Evolutionary conservation across 2,329 filamentous ascomycete genomes (phyloP).

Genomic region (Drechslera avenae): DNA sequence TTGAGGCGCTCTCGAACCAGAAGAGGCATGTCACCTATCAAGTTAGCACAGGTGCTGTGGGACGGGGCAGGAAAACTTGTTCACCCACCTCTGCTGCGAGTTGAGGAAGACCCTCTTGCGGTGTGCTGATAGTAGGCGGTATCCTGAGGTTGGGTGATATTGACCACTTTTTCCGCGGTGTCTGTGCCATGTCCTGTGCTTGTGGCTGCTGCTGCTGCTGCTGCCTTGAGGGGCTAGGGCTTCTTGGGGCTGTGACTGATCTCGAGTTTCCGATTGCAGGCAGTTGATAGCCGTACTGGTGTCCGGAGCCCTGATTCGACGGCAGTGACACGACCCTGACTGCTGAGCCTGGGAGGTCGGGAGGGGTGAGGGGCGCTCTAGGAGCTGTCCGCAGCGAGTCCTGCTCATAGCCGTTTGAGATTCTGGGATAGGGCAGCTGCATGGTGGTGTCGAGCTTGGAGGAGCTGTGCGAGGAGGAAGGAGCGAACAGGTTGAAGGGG

Average conservation of each 20-base stretch:
- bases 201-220: constrained; percentile 25
- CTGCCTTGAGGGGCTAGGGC: constrained; percentile 28
- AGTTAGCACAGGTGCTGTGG: constrained; percentile 14
- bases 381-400: constrained; percentile 27
- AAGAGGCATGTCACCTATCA: constrained; percentile 89
- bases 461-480: constrained; percentile 24
- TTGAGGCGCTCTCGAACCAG: constrained; percentile 92
- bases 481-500: constrained; percentile 42
- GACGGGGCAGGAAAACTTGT: not conserved
- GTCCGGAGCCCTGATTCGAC: constrained; percentile 31
- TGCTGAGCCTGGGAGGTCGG: constrained; percentile 39
- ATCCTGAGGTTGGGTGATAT: constrained; percentile 46
- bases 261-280: constrained; percentile 46
- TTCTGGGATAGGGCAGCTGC: constrained; percentile 42
- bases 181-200: constrained; percentile 29
- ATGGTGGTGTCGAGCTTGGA: constrained; percentile 40
- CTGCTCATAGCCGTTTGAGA: constrained; percentile 30
- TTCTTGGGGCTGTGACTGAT: constrained; percentile 31
- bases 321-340: constrained; percentile 41
- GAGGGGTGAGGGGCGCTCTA: constrained; percentile 42
- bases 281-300: constrained; percentile 42
- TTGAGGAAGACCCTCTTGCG: constrained; percentile 49
- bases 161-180: constrained; percentile 38
- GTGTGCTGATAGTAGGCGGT: constrained; percentile 44
- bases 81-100: constrained; percentile 48